phyloP scores from a whole-genome alignment of 495 filamentous ascomycete species.

The Aspergillus carlsbadensis region DNA sequence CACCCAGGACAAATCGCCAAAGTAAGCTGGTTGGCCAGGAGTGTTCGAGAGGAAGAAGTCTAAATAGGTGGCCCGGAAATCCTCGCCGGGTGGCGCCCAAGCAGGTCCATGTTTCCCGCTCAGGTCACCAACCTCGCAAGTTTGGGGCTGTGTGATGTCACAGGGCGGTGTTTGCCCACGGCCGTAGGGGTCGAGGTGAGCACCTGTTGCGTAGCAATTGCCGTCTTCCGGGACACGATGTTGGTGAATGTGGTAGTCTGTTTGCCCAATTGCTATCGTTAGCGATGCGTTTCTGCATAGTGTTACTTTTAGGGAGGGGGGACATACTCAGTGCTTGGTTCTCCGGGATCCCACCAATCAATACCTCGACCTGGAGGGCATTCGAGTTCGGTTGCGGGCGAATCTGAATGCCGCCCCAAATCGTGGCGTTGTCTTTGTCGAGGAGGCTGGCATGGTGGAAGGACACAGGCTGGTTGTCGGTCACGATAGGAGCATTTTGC shows the following conservation, averaged over 20 bases:
- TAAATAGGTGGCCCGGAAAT: conserved; percentile 50
- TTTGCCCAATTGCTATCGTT: neutral
- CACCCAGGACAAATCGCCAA: conserved; percentile 78
- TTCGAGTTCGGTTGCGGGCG: conserved; percentile 52
- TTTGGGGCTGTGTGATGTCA: conserved; percentile 57
- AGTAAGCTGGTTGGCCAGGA: conserved; percentile 59
- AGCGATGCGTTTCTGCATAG: neutral
- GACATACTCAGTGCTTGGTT: conserved; percentile 68
- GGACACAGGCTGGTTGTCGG: conserved; percentile 61
- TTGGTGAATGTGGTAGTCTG: conserved; percentile 84
- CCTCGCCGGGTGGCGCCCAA: conserved; percentile 33
- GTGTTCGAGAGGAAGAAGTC: conserved; percentile 68
- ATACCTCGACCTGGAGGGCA: conserved; percentile 62
- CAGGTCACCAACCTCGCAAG: conserved; percentile 83
- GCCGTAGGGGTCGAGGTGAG: conserved; percentile 66
- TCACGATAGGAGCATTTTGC: conserved; percentile 51
- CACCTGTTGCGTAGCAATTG: conserved; percentile 72
- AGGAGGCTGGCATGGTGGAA: conserved; percentile 61
- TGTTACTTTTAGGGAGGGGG: conserved; percentile 26
- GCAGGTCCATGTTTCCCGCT: conserved; percentile 78
- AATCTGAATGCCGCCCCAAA: conserved; percentile 63
- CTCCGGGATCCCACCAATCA: conserved; percentile 64
- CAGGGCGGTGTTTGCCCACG: conserved; percentile 67
- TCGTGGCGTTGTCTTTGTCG: conserved; percentile 47
- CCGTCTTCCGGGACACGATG: conserved; percentile 68